Evolutionary conservation across 2,329 filamentous ascomycete species (phyloP), one percentile per base, ranked within the genome.

Genomic region (Cyclaneusma minus): DNA sequence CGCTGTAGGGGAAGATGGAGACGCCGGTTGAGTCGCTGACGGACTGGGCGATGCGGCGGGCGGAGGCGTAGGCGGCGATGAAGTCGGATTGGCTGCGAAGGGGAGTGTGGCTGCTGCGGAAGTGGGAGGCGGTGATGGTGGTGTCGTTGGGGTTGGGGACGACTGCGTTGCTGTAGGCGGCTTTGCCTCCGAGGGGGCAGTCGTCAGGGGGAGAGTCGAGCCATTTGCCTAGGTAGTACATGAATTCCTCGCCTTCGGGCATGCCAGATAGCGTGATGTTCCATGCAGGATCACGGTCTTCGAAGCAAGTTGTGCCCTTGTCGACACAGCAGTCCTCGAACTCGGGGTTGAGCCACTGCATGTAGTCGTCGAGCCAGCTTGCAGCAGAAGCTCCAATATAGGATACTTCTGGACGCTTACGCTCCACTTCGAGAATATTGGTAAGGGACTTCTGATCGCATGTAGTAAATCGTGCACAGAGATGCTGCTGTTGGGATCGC

Each of bases 341-440:
- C 27, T 72, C 67, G 0, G 89, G 89, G 40, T 95, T 92, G n/a
- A 95, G 59, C 87, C 89, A 98, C 32, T 82, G 66, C 54, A 95
- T 83, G 54, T 83, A 95, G 47, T 98, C 89, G 38, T 98, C 89
- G 11, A 98, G 68, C 89, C 89, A 98, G 49, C 80, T 94, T 3
- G 91, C 89, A 1, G 87, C 75, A 0, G 84, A 79, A 7, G 85
- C 75, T 5, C 83, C 68, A 38, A 98, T 82, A 49, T 84, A 95
- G 1, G 84, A 94, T 2, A 87, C 62, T 5, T 91, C 69, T 0
- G 84, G 67, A 19, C 89, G 71, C 55, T 94, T 95, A 7, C 89
- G 73, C 54, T 98, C 91, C 39, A 89, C 81, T 48, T 98, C 91
- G 4, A 98, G 62, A 2, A 93, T 74, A 43, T 93, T 94, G 20